Evolutionary conservation across 1,284 basidiomycete species (phyloP).

Genomic region (Irpex lacteus): DNA sequence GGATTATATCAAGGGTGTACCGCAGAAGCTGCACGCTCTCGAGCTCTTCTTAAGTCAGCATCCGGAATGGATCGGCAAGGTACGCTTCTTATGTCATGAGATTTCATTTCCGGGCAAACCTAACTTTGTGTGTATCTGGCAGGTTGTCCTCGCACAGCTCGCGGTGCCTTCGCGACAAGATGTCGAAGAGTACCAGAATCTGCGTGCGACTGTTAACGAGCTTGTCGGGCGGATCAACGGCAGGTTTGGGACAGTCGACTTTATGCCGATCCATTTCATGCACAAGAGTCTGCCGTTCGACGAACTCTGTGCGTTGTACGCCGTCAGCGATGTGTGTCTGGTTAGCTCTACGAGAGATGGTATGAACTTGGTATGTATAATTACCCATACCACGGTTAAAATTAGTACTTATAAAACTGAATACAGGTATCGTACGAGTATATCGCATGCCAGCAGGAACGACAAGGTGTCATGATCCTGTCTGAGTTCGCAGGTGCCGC

Average conservation of each 20-base stretch:
- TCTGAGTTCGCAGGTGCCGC: slow-evolving; percentile 99
- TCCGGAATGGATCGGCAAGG: slow-evolving; percentile 99
- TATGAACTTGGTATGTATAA: slow-evolving; percentile 88
- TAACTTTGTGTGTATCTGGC: background rate
- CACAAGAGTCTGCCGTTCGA: slow-evolving; percentile 93
- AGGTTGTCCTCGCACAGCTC: slow-evolving; percentile 95
- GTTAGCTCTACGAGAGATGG: slow-evolving; percentile 95
- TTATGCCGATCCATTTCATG: slow-evolving; percentile 99
- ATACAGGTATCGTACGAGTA: slow-evolving; percentile 98
- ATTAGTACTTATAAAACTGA: background rate
- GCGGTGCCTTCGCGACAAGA: slow-evolving; percentile 98
- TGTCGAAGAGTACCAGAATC: slow-evolving; percentile 98
- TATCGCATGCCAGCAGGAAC: slow-evolving; percentile 90
- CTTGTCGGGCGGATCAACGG: slow-evolving; percentile 98
- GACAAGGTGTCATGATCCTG: slow-evolving; percentile 95
- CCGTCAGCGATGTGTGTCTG: slow-evolving; percentile 94
- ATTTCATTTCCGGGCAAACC: slow-evolving; percentile 6
- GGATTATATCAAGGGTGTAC: slow-evolving; percentile 99
- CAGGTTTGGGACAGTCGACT: slow-evolving; percentile 96
- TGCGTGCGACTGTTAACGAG: slow-evolving; percentile 95
- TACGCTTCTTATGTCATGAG: slow-evolving; percentile 23
- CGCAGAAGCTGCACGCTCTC: slow-evolving; percentile 95
- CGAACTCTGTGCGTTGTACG: slow-evolving; percentile 95
- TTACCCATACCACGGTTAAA: background rate
- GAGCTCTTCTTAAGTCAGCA: slow-evolving; percentile 97